Conservation (phyloP, 257 asterid genomes). For the Solanum gracilifrons region DNA sequence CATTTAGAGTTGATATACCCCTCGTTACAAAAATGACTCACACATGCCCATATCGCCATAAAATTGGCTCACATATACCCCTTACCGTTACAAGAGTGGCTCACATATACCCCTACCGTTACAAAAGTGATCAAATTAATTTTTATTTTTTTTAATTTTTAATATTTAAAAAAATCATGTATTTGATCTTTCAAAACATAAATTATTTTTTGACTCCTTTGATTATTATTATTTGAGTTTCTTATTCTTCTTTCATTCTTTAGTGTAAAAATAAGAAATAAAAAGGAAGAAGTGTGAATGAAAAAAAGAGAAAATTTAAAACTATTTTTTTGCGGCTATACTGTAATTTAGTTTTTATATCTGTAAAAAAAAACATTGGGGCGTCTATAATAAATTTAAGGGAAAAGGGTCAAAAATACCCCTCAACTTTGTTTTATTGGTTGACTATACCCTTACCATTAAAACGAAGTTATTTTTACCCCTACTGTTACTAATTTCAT, state of each 20-base stretch:
- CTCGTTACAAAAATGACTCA: background rate
- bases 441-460: no score
- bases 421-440: no score
- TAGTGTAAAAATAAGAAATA: background rate
- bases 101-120: background rate
- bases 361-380: background rate
- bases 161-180: no score
- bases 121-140: background rate
- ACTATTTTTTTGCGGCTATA: background rate
- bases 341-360: no score
- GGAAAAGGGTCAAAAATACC: no score
- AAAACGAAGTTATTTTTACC: no score
- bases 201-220: background rate
- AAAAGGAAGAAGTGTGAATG: background rate
- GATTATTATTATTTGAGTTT: background rate
- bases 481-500: no score
- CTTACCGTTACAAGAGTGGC: background rate
- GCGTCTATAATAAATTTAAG: no score
- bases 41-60: background rate
- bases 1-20: background rate
- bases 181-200: background rate
- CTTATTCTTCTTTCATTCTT: background rate
- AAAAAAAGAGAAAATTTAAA: no score
- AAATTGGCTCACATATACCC: background rate
- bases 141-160: no score